Evolutionary conservation across 2,329 filamentous ascomycete species (phyloP).

Genomic region (Clarireedia homoeocarpa): DNA sequence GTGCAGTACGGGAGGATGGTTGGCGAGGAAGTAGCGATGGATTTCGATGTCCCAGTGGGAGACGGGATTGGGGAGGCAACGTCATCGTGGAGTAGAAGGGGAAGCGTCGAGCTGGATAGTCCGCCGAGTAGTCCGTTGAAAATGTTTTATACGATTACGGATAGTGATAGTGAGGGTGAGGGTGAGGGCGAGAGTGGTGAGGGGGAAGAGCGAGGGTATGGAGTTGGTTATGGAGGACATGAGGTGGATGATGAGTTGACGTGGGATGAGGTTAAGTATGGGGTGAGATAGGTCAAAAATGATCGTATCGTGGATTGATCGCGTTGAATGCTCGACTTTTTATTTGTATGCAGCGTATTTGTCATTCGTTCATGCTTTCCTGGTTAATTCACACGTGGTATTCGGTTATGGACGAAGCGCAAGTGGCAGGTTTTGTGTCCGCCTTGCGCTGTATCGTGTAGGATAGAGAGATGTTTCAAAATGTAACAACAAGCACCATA

Average conservation of each 20-base stretch:
- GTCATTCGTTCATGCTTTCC: too few species aligned
- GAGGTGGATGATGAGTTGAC: background rate
- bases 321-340: too few species aligned
- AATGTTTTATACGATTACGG: conserved; percentile 3
- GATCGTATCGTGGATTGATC: too few species aligned
- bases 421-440: too few species aligned
- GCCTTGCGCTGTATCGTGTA: too few species aligned
- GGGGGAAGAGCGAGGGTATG: background rate
- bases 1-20: conserved; percentile 9
- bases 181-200: background rate
- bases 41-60: background rate
- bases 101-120: background rate
- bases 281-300: background rate
- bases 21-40: background rate
- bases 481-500: too few species aligned
- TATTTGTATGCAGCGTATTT: too few species aligned
- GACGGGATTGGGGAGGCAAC: background rate
- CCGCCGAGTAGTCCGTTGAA: conserved; percentile 13
- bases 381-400: too few species aligned
- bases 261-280: background rate
- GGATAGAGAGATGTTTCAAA: too few species aligned
- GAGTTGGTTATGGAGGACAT: background rate
- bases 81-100: background rate
- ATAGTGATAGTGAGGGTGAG: conserved; percentile 1
- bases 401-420: too few species aligned